A percentile compares a stretch with the other conserved stretches of the same genome.
Evolutionary conservation across 257 asterid species (phyloP).

Genomic region (Avicennia marina): DNA sequence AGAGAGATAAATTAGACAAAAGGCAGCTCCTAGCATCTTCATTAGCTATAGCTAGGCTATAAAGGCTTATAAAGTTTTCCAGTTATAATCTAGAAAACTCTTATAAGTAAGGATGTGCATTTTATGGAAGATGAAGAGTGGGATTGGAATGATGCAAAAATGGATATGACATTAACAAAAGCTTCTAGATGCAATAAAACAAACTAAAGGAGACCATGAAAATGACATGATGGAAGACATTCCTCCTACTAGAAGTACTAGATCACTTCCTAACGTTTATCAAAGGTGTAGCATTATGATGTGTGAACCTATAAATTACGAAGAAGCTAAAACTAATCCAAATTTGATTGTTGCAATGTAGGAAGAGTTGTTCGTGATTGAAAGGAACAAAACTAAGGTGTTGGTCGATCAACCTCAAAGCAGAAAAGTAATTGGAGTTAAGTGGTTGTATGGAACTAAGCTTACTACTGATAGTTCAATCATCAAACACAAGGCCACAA

Average conservation of each 20-base stretch:
- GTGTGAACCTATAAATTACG: background rate
- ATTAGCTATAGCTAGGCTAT: background rate
- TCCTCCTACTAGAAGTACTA: background rate
- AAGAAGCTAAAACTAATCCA: background rate
- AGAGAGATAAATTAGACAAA: conserved; percentile 1
- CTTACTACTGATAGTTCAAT: background rate
- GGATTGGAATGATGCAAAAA: background rate
- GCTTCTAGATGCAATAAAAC: too few relatives aligned
- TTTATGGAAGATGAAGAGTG: conserved; percentile 3
- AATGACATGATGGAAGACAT: background rate
- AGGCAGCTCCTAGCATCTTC: background rate
- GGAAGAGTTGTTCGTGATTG: conserved; percentile 3
- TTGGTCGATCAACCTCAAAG: background rate
- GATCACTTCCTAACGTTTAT: conserved; percentile 7
- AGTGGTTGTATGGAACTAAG: background rate
- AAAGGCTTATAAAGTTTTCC: background rate
- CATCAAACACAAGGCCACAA: background rate
- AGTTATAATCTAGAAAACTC: background rate
- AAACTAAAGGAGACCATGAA: background rate
- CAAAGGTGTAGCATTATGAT: conserved; percentile 4
- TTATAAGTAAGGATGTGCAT: conserved; percentile 7
- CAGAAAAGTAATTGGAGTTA: background rate
- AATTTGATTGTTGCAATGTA: background rate
- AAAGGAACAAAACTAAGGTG: conserved; percentile 3
- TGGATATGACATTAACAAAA: too few relatives aligned